Evolutionary conservation across 768 basidiomycete species (phyloP).

Genomic region (Lactarius indigo): DNA sequence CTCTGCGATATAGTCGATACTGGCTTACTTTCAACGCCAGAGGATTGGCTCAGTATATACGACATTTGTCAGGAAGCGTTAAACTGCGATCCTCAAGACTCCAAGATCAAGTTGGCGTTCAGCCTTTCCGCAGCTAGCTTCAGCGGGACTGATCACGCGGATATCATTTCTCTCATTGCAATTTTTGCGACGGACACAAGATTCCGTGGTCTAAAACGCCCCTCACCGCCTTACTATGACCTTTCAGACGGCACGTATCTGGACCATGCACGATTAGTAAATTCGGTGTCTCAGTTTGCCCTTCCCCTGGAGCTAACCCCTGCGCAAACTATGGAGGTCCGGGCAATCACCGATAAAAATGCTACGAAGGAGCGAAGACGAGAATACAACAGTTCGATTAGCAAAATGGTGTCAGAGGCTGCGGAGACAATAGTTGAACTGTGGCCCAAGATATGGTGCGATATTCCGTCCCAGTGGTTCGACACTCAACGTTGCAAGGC

Average conservation of each 20-base stretch:
- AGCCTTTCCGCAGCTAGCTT: slow-evolving; percentile 2
- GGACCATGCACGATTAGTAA: not conserved
- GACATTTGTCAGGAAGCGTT: not conserved
- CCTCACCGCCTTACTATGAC: slow-evolving; percentile 25
- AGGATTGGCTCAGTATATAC: slow-evolving; percentile 8
- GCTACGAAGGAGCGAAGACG: too few relatives aligned
- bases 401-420: not conserved
- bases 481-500: not conserved
- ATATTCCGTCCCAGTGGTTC: not conserved
- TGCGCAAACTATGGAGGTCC: not conserved
- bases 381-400: not conserved
- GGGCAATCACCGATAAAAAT: not conserved
- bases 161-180: not conserved
- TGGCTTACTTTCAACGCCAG: slow-evolving; percentile 7
- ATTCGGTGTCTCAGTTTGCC: not conserved
- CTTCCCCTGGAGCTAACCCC: not conserved
- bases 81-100: not conserved
- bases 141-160: not conserved
- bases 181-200: slow-evolving; percentile 1
- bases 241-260: slow-evolving; percentile 7
- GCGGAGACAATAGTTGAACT: slow-evolving; percentile 24
- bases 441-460: not conserved
- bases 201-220: not conserved
- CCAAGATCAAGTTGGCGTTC: not conserved
- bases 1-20: slow-evolving; percentile 9